Evolutionary conservation across 129 eudicot genomes (phyloP).

Genomic region (Lactuca sativa): DNA sequence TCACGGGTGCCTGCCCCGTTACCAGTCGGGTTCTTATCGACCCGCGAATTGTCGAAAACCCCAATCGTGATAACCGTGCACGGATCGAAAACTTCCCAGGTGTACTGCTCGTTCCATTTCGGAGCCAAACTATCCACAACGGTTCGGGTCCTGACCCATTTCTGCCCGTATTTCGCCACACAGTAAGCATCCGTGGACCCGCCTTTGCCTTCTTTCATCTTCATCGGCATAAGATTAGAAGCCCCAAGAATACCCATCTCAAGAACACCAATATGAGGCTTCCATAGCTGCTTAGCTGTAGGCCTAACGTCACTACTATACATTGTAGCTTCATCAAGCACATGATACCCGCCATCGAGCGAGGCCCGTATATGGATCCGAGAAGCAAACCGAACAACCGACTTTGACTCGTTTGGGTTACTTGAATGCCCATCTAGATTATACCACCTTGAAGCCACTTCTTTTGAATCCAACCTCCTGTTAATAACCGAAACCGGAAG

Average conservation of each 20-base stretch:
- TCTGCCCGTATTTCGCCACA: constrained; percentile 90
- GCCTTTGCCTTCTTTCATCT: constrained; percentile 89
- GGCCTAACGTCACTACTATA: constrained; percentile 95
- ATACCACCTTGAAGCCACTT: constrained; percentile 75
- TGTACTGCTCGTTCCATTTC: constrained; percentile 97
- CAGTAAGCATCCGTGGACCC: constrained; percentile 82
- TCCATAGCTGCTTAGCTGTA: constrained; percentile 88
- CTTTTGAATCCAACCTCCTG: constrained; percentile 68
- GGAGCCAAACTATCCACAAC: constrained; percentile 81
- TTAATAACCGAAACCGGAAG: constrained; percentile 56
- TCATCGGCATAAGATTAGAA: constrained; percentile 87
- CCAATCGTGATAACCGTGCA: constrained; percentile 95
- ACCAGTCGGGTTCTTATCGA: constrained; percentile 50
- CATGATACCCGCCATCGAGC: constrained; percentile 93
- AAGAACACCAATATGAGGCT: constrained; percentile 90
- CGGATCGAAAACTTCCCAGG: constrained; percentile 98
- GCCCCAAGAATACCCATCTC: constrained; percentile 94
- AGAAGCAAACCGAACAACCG: constrained; percentile 68
- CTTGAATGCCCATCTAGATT: constrained; percentile 62
- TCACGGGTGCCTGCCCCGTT: constrained; percentile 46
- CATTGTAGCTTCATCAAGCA: constrained; percentile 94
- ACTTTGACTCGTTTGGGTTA: constrained; percentile 47
- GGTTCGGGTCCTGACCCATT: constrained; percentile 93
- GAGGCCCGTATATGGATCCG: constrained; percentile 75
- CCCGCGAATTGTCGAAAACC: constrained; percentile 78